Conservation (phyloP, 305 asterid genomes). For the Euphrasia arctica region DNA sequence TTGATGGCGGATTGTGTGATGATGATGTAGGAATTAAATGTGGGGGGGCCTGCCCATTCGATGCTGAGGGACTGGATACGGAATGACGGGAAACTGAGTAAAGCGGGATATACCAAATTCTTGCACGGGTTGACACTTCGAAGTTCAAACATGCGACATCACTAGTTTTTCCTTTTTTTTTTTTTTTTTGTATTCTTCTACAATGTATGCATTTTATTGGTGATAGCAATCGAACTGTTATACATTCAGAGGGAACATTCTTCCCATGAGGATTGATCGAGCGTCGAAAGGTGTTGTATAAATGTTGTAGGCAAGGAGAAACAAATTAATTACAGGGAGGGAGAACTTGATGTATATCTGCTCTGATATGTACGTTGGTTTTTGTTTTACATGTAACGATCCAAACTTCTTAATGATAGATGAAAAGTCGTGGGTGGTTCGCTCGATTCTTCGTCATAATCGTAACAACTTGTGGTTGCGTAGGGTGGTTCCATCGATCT, state of each 20-base stretch:
- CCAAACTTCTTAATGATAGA: no score
- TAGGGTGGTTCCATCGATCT: no score
- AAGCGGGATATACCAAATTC: constrained; percentile 67
- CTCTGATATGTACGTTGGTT: background rate
- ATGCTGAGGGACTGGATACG: constrained; percentile 64
- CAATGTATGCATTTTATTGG: constrained; percentile 25
- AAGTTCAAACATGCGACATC: constrained; percentile 54
- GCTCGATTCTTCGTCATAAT: background rate
- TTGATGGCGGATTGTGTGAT: background rate
- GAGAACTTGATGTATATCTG: background rate
- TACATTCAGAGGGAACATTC: constrained; percentile 15
- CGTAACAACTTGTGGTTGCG: background rate
- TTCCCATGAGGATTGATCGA: no score
- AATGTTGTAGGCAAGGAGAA: background rate
- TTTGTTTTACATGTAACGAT: no score
- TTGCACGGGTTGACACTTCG: constrained; percentile 79
- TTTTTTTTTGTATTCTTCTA: background rate
- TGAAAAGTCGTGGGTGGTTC: background rate
- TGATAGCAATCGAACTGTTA: constrained; percentile 15
- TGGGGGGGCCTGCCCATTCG: constrained; percentile 58
- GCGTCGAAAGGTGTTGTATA: constrained; percentile 13
- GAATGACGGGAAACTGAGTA: constrained; percentile 57
- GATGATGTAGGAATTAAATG: constrained; percentile 55
- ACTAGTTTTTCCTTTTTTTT: constrained; percentile 26
- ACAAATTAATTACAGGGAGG: background rate